Base-by-base conservation (phyloP, 306 rosid genomes). In the Alnus rubra region DNA sequence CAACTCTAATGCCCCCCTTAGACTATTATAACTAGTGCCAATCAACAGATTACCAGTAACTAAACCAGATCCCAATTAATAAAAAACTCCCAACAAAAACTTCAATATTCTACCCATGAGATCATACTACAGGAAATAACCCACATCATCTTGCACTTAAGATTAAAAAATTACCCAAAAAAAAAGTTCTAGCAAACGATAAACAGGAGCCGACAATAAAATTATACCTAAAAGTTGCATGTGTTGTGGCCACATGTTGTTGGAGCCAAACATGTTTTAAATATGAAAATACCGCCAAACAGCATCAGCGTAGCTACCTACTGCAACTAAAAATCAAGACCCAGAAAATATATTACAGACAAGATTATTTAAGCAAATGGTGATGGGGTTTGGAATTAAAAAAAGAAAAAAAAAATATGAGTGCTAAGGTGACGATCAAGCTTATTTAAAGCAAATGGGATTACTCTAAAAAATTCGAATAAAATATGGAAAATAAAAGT, bases 171-270 rank as follows among this genome's bases (percentile, higher is more conserved):
- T 19, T 8, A 73, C 53, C 70, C 68, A 77, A 35, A 42, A 71
- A 31, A 28, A 9, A 73, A 35, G 58, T 62, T 74, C 7, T 49
- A 48, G 82, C 30, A 76, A 69, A 79, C 52, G 84, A 80, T 76
- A 88, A 89, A 82, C 37, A 76, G n/a, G 49, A 86, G 19, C 28
- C 70, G 90, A 86, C 91, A 89, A 88, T 74, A 19, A 91, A 75
- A 58, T 42, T 68, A 79, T 48, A 88, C 93, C 89, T 85, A 86
- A 91, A 87, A 79, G 75, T 75, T 85, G 90, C 23, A 74, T 39
- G 74, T 69, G 74, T 42, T 76, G n/a, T 35, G 75, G 48, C 60
- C 78, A 39, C 28, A 39, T 9, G 74, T 52, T 80, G 82, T 73
- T 73, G 73, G 76, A 84, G 84, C 82, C 69, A 64, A 86, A 73